Evolutionary conservation across 176 grass and related monocot genomes (phyloP), one percentile per base, ranked within the genome.

Genomic region (Avena insularis): DNA sequence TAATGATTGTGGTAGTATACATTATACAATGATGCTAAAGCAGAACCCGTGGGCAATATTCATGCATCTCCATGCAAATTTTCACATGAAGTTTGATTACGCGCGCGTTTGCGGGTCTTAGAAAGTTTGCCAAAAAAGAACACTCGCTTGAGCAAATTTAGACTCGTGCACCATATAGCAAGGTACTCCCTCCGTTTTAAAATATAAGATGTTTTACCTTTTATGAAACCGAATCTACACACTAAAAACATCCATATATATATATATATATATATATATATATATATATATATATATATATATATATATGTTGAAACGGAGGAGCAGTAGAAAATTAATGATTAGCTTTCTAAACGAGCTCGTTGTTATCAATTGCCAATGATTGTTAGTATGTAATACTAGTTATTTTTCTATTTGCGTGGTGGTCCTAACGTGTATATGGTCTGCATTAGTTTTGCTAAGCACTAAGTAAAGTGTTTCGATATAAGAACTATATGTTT

Each of bases 1-100:
- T 84, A 79, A 84, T 87, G 67, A 88, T 86, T 82, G 62, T 82
- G 40, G 6, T 50, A 20, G 14, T 12, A 20, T 59, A 60, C 63
- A 71, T 82, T 67, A 36, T 49, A 65, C n/a, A 58, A 59, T 76
- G 36, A 59, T 76, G 36, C 12, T 11, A 3, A 9, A 66, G 33
- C 33, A 35, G 17, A 46, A 63, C 36, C 71, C 23, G 70, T 86
- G 60, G 68, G 59, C 78, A 43, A 43, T 43, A 68, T 77, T 59
- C 78, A 59, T 55, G 49, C 31, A 56, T 19, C 64, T 68, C 23
- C 47, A 48, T 66, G 57, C 12, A 69, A 43, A 23, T 46, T 79
- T 16, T 43, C 47, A 71, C 57, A 53, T 65, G 35, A 17, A 55
- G 60, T 25, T 78, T 40, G 33, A 51, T 77, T 77, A 85, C 65